Conservation (phyloP, 2,329 filamentous ascomycete genomes). For the Arthroderma sp. region DNA sequence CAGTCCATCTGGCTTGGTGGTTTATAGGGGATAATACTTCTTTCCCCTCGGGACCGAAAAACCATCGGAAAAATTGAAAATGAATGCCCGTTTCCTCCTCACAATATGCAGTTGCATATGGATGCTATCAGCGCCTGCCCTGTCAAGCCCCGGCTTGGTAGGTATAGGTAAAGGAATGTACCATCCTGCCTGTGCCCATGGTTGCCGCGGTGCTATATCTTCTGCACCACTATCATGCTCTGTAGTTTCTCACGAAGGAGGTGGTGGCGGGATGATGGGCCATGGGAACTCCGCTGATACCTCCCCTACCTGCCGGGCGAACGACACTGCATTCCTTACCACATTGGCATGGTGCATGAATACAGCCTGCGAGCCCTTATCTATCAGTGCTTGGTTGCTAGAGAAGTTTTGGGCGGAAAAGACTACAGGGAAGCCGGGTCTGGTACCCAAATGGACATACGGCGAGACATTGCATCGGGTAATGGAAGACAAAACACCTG, state of each 20-base stretch:
- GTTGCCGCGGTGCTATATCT: not conserved
- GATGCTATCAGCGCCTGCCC: not conserved
- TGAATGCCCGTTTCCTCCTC: no score
- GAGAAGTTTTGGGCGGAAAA: conserved; percentile 8
- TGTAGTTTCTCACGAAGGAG: not conserved
- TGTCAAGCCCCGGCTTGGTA: not conserved
- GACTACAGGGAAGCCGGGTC: not conserved
- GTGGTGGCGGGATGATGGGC: not conserved
- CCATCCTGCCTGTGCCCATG: conserved; percentile 1
- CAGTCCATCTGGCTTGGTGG: no score
- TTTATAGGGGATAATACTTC: no score
- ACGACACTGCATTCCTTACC: conserved; percentile 16
- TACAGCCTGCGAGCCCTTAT: conserved; percentile 10
- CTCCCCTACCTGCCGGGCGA: conserved; percentile 16
- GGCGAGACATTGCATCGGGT: not conserved
- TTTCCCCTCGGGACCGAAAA: no score
- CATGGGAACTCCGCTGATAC: conserved; percentile 5
- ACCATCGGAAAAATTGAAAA: no score
- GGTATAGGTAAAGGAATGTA: conserved; percentile 1
- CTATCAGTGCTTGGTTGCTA: conserved; percentile 12
- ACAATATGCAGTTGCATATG: no score
- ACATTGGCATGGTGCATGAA: conserved; percentile 21
- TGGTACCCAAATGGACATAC: conserved; percentile 4
- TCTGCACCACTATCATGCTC: not conserved
- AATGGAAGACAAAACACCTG: not conserved